Conservation (phyloP, 257 asterid genomes). For the Ajuga chamaepitys region DNA sequence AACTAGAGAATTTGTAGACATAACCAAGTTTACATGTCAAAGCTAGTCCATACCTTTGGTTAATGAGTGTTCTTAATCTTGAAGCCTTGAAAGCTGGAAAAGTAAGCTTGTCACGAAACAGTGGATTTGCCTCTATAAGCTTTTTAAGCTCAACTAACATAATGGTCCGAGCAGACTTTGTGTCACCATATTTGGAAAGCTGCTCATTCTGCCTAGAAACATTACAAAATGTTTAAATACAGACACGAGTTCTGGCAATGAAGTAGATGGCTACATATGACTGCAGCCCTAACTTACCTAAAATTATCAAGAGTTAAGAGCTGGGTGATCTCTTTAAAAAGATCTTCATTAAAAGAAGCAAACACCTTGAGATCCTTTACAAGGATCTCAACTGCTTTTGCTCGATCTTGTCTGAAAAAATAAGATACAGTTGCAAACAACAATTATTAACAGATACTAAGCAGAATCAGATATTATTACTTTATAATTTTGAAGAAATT, state of each 20-base stretch:
- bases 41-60: constrained; percentile 59
- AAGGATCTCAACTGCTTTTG: constrained; percentile 90
- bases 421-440: neutral
- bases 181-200: constrained; percentile 93
- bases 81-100: constrained; percentile 81
- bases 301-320: constrained; percentile 70
- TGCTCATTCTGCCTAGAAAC: constrained; percentile 85
- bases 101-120: constrained; percentile 81
- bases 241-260: neutral
- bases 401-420: constrained; percentile 70
- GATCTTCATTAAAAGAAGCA: constrained; percentile 91
- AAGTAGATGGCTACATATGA: constrained; percentile 1
- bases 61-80: constrained; percentile 82
- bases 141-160: constrained; percentile 87
- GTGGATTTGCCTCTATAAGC: constrained; percentile 89
- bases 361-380: constrained; percentile 92
- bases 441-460: constrained; percentile 4
- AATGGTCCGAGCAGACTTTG: constrained; percentile 83
- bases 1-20: neutral
- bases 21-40: neutral
- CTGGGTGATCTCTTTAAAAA: constrained; percentile 88
- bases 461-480: neutral
- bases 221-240: neutral
- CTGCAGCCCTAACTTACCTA: constrained; percentile 41
- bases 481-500: constrained; percentile 11